Conservation (phyloP, 83 land plant species). For the Picea abies region DNA sequence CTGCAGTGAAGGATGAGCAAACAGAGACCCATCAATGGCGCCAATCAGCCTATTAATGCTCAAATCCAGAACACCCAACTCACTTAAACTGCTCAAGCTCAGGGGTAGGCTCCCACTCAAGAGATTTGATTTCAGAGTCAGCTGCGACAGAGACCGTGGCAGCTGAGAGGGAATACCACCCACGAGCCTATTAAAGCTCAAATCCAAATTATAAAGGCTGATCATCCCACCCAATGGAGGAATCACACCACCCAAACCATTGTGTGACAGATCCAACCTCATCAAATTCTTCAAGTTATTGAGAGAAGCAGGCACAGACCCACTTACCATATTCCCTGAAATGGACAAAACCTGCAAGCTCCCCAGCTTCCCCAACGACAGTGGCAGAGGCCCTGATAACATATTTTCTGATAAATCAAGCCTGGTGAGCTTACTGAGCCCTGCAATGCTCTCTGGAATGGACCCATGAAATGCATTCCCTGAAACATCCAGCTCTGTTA, state of each 20-base stretch:
- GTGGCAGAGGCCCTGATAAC: conserved; percentile 5
- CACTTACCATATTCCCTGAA: conserved; percentile 3
- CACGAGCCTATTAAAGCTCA: conserved; percentile 21
- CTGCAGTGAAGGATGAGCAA: conserved; percentile 48
- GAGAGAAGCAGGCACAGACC: conserved; percentile 21
- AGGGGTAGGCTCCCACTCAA: neutral
- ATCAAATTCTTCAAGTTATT: neutral
- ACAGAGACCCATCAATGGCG: conserved; percentile 36
- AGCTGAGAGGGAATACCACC: conserved; percentile 18
- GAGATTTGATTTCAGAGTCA: conserved; percentile 12
- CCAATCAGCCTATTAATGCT: conserved; percentile 52
- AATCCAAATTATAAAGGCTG: conserved; percentile 15
- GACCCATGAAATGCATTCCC: conserved; percentile 23
- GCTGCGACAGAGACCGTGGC: conserved; percentile 24
- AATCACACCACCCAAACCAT: conserved; percentile 12
- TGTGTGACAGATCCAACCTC: conserved; percentile 18
- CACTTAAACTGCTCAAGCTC: conserved; percentile 20
- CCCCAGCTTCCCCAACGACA: neutral
- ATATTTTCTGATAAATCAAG: conserved; percentile 1
- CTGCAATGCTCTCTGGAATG: neutral
- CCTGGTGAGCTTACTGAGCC: neutral
- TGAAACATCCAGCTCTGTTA: conserved; percentile 16
- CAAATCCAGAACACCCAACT: conserved; percentile 57
- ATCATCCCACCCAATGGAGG: conserved; percentile 19
- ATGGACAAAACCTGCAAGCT: neutral